Percentiles rank a stretch among this genome's conserved stretches.
These are phyloP conservation scores for Neurospora sp. DNA, from an alignment of 495 filamentous ascomycete species.

Conservation along the genomic window DNA sequence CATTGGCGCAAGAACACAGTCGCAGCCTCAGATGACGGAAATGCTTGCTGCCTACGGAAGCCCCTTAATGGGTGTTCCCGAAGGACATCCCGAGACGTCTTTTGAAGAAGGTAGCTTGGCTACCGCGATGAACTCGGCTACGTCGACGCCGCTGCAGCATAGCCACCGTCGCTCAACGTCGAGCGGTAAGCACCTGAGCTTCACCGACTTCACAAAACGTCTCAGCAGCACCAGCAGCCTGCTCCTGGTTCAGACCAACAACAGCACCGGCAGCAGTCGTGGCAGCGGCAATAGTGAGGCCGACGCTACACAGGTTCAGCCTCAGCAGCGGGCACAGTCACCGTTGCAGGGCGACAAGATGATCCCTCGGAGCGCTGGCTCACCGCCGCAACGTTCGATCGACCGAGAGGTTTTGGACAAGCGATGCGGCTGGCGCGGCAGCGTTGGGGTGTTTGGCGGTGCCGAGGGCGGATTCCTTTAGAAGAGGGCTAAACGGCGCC, in stretches of 20 bases:
- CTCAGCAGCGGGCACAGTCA: constrained; percentile 3
- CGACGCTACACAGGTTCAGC: not conserved
- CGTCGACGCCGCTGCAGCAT: constrained; percentile 11
- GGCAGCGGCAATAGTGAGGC: constrained; percentile 29
- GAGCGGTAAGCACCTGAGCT: constrained; percentile 37
- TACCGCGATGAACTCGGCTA: constrained; percentile 9
- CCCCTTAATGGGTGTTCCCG: constrained; percentile 2
- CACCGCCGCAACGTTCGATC: constrained; percentile 2
- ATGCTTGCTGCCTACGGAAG: constrained; percentile 9
- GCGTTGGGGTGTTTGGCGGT: constrained; percentile 43
- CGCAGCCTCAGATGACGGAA: constrained; percentile 32
- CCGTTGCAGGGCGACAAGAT: not conserved
- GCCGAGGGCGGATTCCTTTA: constrained; percentile 33
- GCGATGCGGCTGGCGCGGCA: constrained; percentile 33
- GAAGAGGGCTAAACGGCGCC: not conserved
- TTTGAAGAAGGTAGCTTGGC: constrained; percentile 9
- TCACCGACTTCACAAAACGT: constrained; percentile 44
- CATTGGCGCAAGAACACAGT: constrained; percentile 32
- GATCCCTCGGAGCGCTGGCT: not conserved
- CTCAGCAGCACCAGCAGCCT: constrained; percentile 43
- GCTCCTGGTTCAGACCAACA: constrained; percentile 44
- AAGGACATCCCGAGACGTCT: not conserved
- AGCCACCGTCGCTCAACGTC: constrained; percentile 34
- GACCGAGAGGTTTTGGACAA: constrained; percentile 12
- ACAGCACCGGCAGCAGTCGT: constrained; percentile 34